Conservation (phyloP, 495 filamentous ascomycete species). For the Rhizodiscina lignyota region DNA sequence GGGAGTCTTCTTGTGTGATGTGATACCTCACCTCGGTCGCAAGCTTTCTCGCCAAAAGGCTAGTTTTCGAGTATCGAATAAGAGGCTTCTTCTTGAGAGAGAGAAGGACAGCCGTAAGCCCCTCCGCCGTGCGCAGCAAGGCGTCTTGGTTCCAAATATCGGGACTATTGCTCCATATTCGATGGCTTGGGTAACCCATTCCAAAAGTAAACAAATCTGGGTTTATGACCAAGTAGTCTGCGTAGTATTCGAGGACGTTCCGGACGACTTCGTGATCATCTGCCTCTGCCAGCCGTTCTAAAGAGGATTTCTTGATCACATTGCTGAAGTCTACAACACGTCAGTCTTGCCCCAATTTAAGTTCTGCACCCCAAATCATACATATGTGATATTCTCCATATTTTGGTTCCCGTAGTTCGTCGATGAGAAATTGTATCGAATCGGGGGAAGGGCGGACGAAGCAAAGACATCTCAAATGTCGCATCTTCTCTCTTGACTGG, state of each 20-base stretch:
- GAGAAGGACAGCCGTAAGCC: slow-evolving; percentile 63
- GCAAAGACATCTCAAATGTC: slow-evolving; percentile 83
- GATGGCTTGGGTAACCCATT: slow-evolving; percentile 53
- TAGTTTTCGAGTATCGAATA: slow-evolving; percentile 88
- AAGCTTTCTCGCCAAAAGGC: slow-evolving; percentile 76
- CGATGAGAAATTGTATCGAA: slow-evolving; percentile 83
- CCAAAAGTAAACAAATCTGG: slow-evolving; percentile 80
- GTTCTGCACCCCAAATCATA: slow-evolving; percentile 14
- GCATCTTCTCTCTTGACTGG: slow-evolving; percentile 84
- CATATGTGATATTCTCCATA: slow-evolving; percentile 95
- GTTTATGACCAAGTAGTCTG: slow-evolving; percentile 88
- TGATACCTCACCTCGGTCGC: slow-evolving; percentile 83
- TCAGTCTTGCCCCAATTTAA: slow-evolving; percentile 2
- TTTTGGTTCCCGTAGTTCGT: slow-evolving; percentile 89
- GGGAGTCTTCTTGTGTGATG: slow-evolving; percentile 86
- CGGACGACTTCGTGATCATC: slow-evolving; percentile 95
- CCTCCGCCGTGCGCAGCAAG: slow-evolving; percentile 69
- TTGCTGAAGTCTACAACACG: slow-evolving; percentile 64
- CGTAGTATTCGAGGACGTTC: slow-evolving; percentile 83
- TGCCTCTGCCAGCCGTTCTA: slow-evolving; percentile 91
- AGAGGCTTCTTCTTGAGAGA: slow-evolving; percentile 91
- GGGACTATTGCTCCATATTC: slow-evolving; percentile 57
- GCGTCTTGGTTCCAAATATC: slow-evolving; percentile 85
- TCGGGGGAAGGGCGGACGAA: slow-evolving; percentile 84
- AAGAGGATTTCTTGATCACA: slow-evolving; percentile 85